A percentile compares a stretch with the other conserved stretches of the same genome.
These are phyloP conservation scores for Pisolithus albus DNA, from an alignment of 768 basidiomycete species.

Conservation along the genomic window DNA sequence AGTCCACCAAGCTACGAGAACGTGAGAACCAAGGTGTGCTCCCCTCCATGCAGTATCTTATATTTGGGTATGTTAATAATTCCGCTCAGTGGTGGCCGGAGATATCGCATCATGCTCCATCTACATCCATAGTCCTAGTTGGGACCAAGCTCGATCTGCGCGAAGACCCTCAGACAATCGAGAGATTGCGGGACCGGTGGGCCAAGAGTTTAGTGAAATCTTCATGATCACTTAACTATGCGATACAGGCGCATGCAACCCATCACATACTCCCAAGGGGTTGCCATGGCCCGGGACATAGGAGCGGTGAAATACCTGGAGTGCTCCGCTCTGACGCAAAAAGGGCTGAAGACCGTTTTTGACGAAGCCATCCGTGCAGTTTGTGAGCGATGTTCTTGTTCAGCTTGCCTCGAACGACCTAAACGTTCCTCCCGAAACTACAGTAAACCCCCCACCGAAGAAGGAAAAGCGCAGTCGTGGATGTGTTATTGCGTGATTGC, in stretches of 20 bases:
- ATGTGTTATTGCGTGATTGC: constrained; percentile 69
- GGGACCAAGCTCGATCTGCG: constrained; percentile 97
- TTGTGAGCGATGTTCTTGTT: constrained; percentile 46
- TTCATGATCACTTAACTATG: constrained; percentile 4
- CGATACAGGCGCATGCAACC: constrained; percentile 80
- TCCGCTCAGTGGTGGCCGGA: constrained; percentile 83
- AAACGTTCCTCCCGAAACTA: neutral
- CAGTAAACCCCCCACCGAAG: constrained; percentile 75
- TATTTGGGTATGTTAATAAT: constrained; percentile 9
- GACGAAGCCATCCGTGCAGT: constrained; percentile 98
- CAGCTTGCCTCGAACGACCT: constrained; percentile 2
- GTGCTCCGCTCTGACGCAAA: constrained; percentile 95
- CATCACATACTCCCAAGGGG: constrained; percentile 87
- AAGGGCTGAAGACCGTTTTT: constrained; percentile 97
- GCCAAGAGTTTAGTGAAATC: constrained; percentile 7
- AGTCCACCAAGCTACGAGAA: constrained; percentile 98
- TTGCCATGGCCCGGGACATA: constrained; percentile 88
- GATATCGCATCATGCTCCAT: constrained; percentile 95
- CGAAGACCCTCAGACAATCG: constrained; percentile 88
- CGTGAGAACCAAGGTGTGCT: constrained; percentile 87
- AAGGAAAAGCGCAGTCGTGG: constrained; percentile 39
- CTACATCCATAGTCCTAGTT: constrained; percentile 87
- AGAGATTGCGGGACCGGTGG: constrained; percentile 88
- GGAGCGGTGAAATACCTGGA: constrained; percentile 94
- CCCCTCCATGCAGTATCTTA: neutral